phyloP scores from a whole-genome alignment of 1,139 yeast genomes.

The Saccharomyces pastorianus region DNA sequence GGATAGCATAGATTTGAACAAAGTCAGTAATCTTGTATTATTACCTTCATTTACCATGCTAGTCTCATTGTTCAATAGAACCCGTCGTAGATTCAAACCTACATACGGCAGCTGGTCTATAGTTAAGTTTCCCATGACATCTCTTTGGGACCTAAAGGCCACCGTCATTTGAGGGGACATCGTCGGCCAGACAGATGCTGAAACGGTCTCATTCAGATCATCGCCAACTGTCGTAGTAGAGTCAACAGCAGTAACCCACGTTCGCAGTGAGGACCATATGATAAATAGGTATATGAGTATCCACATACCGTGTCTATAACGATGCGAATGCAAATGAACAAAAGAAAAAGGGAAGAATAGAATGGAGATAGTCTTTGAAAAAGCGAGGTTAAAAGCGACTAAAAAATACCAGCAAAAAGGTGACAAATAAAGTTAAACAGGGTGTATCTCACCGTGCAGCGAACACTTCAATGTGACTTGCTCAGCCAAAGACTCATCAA shows the following conservation, averaged over 20 bases:
- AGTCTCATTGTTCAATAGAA: constrained; percentile 39
- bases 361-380: background rate
- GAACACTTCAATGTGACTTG: background rate
- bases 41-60: constrained; percentile 40
- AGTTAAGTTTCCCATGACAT: constrained; percentile 47
- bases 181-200: constrained; percentile 17
- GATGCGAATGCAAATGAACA: background rate
- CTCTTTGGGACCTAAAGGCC: constrained; percentile 62
- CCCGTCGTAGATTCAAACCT: constrained; percentile 50
- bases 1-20: constrained; percentile 37
- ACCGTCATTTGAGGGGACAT: constrained; percentile 25
- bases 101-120: constrained; percentile 48
- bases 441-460: background rate
- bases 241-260: background rate
- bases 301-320: background rate
- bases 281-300: background rate
- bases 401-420: background rate
- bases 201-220: background rate
- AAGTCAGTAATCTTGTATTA: constrained; percentile 31
- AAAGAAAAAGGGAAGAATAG: background rate
- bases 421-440: background rate
- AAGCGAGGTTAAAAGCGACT: background rate
- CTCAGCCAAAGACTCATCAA: background rate
- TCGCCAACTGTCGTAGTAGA: background rate
- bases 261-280: background rate